phyloP scores from a whole-genome alignment of 2,329 filamentous ascomycete species.

The Exophiala mesophila region DNA sequence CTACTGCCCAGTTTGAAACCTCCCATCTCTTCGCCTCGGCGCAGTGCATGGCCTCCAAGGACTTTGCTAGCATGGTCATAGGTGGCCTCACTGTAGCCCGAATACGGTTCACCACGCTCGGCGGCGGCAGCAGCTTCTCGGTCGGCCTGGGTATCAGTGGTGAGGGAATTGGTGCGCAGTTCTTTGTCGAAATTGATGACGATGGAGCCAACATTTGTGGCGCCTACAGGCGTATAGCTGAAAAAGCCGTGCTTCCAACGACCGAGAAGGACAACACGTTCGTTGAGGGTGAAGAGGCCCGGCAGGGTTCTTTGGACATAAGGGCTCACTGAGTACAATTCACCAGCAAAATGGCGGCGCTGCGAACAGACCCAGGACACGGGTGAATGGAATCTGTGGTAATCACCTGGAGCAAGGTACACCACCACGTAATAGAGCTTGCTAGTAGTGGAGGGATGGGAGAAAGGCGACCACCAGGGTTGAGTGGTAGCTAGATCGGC shows the following conservation, averaged over 20 bases:
- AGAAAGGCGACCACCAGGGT: constrained; percentile 71
- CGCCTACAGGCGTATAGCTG: constrained; percentile 88
- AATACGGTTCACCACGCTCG: constrained; percentile 71
- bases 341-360: constrained; percentile 94
- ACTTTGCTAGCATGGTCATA: constrained; percentile 74
- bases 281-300: constrained; percentile 92
- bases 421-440: constrained; percentile 90
- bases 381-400: constrained; percentile 96
- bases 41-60: constrained; percentile 75
- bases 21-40: constrained; percentile 92
- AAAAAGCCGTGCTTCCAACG: constrained; percentile 98
- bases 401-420: constrained; percentile 94
- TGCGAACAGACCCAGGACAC: constrained; percentile 92
- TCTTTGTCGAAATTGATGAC: constrained; percentile 95
- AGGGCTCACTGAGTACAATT: constrained; percentile 89
- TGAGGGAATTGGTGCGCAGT: constrained; percentile 83
- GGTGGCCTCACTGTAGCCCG: constrained; percentile 88
- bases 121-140: constrained; percentile 75
- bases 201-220: constrained; percentile 95
- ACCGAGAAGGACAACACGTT: constrained; percentile 87
- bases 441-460: constrained; percentile 53
- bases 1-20: constrained; percentile 95
- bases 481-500: constrained; percentile 69
- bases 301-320: constrained; percentile 91
- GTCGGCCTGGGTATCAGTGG: constrained; percentile 88